Percentiles rank a stretch among this genome's conserved stretches.
phyloP scores from a whole-genome alignment of 495 filamentous ascomycete genomes.

The Ramalina intermedia region DNA sequence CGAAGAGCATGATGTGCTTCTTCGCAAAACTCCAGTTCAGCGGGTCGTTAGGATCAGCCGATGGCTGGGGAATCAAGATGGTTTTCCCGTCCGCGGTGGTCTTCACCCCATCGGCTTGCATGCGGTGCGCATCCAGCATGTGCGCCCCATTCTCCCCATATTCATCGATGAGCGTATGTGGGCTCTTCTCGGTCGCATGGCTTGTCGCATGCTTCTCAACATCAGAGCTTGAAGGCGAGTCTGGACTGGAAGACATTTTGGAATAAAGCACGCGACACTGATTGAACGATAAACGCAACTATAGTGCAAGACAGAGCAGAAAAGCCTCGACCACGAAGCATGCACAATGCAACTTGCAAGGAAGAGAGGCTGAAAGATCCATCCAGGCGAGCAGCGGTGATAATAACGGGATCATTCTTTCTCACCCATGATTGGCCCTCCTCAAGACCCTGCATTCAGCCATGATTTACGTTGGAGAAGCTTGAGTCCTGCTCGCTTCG shows the following conservation, averaged over 20 bases:
- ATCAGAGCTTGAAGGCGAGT: background rate
- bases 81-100: slow-evolving; percentile 4
- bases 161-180: background rate
- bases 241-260: background rate
- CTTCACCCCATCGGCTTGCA: background rate
- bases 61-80: slow-evolving; percentile 40
- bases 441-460: too few species aligned
- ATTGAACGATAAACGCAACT: background rate
- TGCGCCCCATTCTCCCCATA: background rate
- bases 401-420: too few species aligned
- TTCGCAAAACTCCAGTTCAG: slow-evolving; percentile 41
- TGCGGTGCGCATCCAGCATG: slow-evolving; percentile 2
- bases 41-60: slow-evolving; percentile 39
- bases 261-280: background rate
- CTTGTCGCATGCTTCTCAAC: background rate
- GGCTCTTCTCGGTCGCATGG: background rate
- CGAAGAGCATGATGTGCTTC: slow-evolving; percentile 39
- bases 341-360: too few species aligned
- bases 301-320: too few species aligned
- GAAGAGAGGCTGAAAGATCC: too few species aligned
- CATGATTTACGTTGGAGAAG: too few species aligned
- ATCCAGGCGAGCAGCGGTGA: too few species aligned
- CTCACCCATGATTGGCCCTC: too few species aligned
- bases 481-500: too few species aligned
- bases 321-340: too few species aligned